A percentile compares a stretch with the other conserved stretches of the same genome.
Evolutionary conservation across 2,329 filamentous ascomycete genomes (phyloP).

Genomic region (Phaeomoniella chlamydospora): DNA sequence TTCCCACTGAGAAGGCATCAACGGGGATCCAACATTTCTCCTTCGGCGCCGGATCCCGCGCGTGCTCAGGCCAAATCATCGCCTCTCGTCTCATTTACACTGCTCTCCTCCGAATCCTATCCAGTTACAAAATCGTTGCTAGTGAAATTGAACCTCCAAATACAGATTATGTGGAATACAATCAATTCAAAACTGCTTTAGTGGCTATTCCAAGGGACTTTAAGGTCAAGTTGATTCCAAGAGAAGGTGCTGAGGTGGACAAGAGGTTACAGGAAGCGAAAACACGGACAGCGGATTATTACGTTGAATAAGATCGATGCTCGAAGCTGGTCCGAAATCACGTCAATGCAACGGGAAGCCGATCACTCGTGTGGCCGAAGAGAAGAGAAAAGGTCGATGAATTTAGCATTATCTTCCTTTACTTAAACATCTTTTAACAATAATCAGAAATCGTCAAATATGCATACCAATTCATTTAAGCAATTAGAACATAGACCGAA

Average conservation of each 20-base stretch:
- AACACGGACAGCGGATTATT: constrained; percentile 28
- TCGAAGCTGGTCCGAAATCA: too few species aligned
- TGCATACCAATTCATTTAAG: too few species aligned
- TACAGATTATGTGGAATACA: constrained; percentile 49
- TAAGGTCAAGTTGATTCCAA: constrained; percentile 40
- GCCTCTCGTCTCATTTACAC: constrained; percentile 43
- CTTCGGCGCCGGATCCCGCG: constrained; percentile 43
- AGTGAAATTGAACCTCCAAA: constrained; percentile 39
- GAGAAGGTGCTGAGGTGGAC: constrained; percentile 24
- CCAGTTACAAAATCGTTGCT: constrained; percentile 35
- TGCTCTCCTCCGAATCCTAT: constrained; percentile 37
- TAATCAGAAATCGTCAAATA: too few species aligned
- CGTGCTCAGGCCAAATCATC: constrained; percentile 43
- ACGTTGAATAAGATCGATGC: background rate
- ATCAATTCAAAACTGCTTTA: constrained; percentile 43
- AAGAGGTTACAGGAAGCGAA: constrained; percentile 27
- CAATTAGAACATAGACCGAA: too few species aligned
- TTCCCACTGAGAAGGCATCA: constrained; percentile 26
- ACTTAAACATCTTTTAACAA: too few species aligned
- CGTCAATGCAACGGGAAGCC: too few species aligned
- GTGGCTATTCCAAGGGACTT: constrained; percentile 47
- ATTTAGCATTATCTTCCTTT: too few species aligned
- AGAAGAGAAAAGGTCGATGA: too few species aligned
- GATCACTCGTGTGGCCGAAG: too few species aligned
- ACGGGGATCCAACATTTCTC: constrained; percentile 38